phyloP scores from a whole-genome alignment of 352 stramenopile species.

The Phytophthora pini region DNA sequence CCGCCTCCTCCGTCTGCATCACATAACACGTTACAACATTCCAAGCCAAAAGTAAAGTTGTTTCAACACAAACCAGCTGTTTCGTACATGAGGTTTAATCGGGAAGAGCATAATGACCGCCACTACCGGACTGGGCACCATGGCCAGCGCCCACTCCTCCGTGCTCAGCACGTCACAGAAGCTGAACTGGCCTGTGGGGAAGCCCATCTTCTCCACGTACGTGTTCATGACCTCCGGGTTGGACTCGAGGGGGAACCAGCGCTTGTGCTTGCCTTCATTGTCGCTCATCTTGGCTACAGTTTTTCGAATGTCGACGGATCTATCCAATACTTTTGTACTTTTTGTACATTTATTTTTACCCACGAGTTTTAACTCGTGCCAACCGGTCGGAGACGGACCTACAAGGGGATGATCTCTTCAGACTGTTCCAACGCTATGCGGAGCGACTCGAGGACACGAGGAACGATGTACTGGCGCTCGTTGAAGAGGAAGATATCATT shows the following conservation, averaged over 20 bases:
- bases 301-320: not conserved
- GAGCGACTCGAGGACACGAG: no score
- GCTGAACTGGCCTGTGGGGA: slow-evolving; percentile 82
- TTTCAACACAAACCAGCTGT: slow-evolving; percentile 15
- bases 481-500: no score
- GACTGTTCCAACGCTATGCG: no score
- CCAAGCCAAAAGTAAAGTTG: slow-evolving; percentile 3
- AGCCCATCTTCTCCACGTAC: slow-evolving; percentile 95
- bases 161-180: slow-evolving; percentile 97
- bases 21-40: slow-evolving; percentile 11
- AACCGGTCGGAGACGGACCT: no score
- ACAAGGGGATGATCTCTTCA: no score
- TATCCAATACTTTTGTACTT: no score
- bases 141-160: slow-evolving; percentile 96
- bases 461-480: no score
- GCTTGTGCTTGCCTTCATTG: slow-evolving; percentile 57
- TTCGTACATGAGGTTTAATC: slow-evolving; percentile 86
- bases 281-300: slow-evolving; percentile 46
- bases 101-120: slow-evolving; percentile 97
- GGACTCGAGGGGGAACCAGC: slow-evolving; percentile 93
- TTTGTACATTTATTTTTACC: slow-evolving; percentile 4
- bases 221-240: slow-evolving; percentile 96
- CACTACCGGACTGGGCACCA: slow-evolving; percentile 94
- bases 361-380: no score
- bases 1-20: slow-evolving; percentile 73